Conservation (phyloP, 768 basidiomycete species). For the Lanmaoa rubissima region DNA sequence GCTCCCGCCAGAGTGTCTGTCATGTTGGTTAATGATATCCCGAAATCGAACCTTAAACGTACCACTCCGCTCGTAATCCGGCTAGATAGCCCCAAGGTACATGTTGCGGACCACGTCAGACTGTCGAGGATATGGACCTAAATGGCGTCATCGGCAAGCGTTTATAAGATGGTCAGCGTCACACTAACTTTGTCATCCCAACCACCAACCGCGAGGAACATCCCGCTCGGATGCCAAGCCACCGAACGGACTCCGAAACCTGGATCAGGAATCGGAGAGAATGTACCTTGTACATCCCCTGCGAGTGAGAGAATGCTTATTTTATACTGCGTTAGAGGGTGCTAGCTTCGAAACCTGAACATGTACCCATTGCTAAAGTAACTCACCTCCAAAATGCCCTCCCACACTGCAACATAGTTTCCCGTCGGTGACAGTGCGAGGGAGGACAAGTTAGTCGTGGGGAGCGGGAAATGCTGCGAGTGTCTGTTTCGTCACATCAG, state of each 20-base stretch:
- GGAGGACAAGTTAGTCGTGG: slow-evolving; percentile 69
- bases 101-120: slow-evolving; percentile 69
- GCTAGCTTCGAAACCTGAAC: not conserved
- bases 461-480: slow-evolving; percentile 76
- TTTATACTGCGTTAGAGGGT: slow-evolving; percentile 58
- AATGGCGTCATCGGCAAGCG: not conserved
- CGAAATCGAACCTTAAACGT: slow-evolving; percentile 27
- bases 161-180: not conserved
- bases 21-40: slow-evolving; percentile 1
- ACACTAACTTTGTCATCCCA: slow-evolving; percentile 81
- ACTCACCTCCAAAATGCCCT: slow-evolving; percentile 76
- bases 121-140: slow-evolving; percentile 77
- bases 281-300: slow-evolving; percentile 62
- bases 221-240: slow-evolving; percentile 84
- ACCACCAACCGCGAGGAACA: slow-evolving; percentile 78
- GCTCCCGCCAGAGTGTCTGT: slow-evolving; percentile 86
- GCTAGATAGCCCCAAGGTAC: slow-evolving; percentile 58
- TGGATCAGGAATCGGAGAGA: slow-evolving; percentile 72
- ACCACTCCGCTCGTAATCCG: slow-evolving; percentile 59
- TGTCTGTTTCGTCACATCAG: slow-evolving; percentile 18
- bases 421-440: slow-evolving; percentile 76
- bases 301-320: slow-evolving; percentile 66
- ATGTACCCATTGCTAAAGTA: not conserved
- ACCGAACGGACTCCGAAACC: slow-evolving; percentile 79
- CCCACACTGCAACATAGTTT: slow-evolving; percentile 77